Base-by-base conservation (phyloP, 75 land plant genomes). In the Pinus tabuliformis region DNA sequence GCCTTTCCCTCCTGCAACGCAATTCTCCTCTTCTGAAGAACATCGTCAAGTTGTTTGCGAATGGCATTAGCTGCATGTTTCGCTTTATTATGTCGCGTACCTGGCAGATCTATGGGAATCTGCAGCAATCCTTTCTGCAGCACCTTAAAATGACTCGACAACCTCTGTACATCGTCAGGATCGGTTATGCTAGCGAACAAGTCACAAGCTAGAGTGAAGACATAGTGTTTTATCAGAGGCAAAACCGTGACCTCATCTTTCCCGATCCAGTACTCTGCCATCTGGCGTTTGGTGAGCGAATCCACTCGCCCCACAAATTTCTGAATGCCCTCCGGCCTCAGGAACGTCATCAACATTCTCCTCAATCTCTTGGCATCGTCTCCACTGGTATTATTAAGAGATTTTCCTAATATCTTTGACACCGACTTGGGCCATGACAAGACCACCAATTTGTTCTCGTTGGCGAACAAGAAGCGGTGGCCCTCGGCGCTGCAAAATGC, bases 381-480 rank as follows among this genome's bases (percentile, higher is more conserved):
- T 5, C 79, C 79, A n/a, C 20, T 49, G 2, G 12, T 11, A 9
- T 9, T 49, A 9, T 49, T 49, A 9, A 49, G 54, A 49, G 54
- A 49, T 9, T 49, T 49, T 49, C 54, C 54, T 2, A 9, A 2
- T 37, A 75, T 17, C 37, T 30, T 75, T 17, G 14, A 16, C 16
- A 81, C 74, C 4, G 81, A 63, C 16, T 3, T n/a, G 56, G 92
- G 87, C 88, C 91, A 75, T 76, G 78, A 81, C 8, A 60, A 75
- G 7, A 60, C 54, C 18, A 89, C 86, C 11, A 89, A 76, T 86
- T 81, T 89, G 71, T 77, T 74, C 59, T 85, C 91, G 22, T 82
- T 80, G 72, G 83, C 26, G 58, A 88, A 83, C 57, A 85, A 24
- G 62, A 88, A 80, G 58, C 77, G 83, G 72, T 88, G 88, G 5